Percentiles rank a stretch among this genome's conserved stretches.
phyloP scores from a whole-genome alignment of 495 filamentous ascomycete species.

The Parathielavia appendiculata region DNA sequence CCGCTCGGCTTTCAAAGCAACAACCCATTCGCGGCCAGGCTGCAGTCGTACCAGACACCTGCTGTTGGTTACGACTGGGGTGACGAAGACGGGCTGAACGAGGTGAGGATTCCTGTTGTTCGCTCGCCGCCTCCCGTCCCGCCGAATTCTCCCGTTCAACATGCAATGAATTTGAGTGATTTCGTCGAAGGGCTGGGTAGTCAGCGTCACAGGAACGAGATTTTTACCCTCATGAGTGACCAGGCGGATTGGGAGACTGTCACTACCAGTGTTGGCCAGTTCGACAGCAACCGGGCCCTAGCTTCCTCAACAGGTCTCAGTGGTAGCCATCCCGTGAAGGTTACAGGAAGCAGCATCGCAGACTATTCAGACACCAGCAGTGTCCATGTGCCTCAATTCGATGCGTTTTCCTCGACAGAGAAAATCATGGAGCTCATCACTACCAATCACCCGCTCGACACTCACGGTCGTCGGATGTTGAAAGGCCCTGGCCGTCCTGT shows the following conservation, averaged over 20 bases:
- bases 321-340: constrained; percentile 16
- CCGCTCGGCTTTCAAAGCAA: constrained; percentile 8
- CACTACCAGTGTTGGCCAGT: constrained; percentile 20
- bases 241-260: constrained; percentile 32
- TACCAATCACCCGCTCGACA: background rate
- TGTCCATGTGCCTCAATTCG: constrained; percentile 1
- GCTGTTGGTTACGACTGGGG: constrained; percentile 15
- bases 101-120: constrained; percentile 16
- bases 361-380: constrained; percentile 32
- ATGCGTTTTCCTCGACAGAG: constrained; percentile 22
- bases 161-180: background rate
- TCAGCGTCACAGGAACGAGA: background rate
- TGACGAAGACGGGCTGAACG: constrained; percentile 1
- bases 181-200: background rate
- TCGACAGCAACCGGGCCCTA: constrained; percentile 28
- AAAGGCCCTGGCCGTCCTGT: constrained; percentile 25
- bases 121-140: background rate
- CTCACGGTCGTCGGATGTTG: constrained; percentile 20
- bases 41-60: constrained; percentile 14
- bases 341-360: constrained; percentile 38
- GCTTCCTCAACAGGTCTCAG: constrained; percentile 13
- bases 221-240: constrained; percentile 22
- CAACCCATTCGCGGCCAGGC: constrained; percentile 18
- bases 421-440: constrained; percentile 28
- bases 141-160: constrained; percentile 1